Evolutionary conservation across 345 rosid genomes (phyloP).

Genomic region (Eucalyptus brandiana): DNA sequence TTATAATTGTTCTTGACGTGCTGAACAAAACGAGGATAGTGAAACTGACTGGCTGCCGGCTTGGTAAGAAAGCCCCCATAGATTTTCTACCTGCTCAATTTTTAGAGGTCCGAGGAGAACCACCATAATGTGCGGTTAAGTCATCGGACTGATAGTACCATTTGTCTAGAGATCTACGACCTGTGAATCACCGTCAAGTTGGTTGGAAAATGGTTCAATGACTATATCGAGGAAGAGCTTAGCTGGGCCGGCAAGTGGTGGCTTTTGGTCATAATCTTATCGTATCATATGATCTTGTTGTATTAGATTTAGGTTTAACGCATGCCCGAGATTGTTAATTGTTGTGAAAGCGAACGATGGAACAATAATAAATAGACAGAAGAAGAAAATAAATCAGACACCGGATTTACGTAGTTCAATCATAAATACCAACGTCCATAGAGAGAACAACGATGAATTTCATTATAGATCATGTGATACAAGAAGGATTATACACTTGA

Average conservation of each 20-base stretch:
- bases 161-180: not conserved
- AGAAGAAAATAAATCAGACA: no score
- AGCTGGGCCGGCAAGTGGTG: not conserved
- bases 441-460: rapidly evolving
- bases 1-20: not conserved
- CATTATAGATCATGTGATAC: no score
- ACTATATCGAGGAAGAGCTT: not conserved
- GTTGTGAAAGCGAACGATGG: no score
- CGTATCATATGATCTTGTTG: no score
- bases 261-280: not conserved
- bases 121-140: not conserved
- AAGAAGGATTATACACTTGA: no score
- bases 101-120: not conserved
- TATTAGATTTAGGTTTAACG: not conserved
- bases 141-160: no score
- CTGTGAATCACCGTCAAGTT: not conserved
- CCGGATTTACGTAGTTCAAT: rapidly evolving
- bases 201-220: not conserved
- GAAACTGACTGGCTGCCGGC: not conserved
- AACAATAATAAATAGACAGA: no score
- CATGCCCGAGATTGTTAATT: not conserved
- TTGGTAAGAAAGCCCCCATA: not conserved
- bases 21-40: not conserved
- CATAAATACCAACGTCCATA: rapidly evolving
- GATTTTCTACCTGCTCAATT: not conserved